Evolutionary conservation across 257 asterid genomes (phyloP), one percentile per base, ranked within the genome.

Genomic region (Verbascum thapsus): DNA sequence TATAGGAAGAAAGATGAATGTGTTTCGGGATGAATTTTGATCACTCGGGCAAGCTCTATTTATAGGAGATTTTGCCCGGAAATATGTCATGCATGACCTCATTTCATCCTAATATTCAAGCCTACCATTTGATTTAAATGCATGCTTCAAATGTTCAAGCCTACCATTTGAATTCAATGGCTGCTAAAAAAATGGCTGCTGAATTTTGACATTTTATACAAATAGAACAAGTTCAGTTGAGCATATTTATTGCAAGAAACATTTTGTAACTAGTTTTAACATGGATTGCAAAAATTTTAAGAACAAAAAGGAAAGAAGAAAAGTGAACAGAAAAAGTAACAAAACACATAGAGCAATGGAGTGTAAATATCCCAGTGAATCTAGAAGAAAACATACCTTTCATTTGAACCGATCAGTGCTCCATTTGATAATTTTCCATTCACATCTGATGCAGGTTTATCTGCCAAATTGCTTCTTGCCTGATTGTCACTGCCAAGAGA

Each of bases 401-500:
- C 84, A 67, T 63, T 71, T 67, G 76, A 71, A 70, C 58, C 19
- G 50, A 79, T 16, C 8, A 66, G 64, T 43, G 62, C 58, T 50
- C 76, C 85, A 32, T 83, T 94, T 17, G 69, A 58, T 13, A 71
- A 65, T 79, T 79, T 91, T 69, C 79, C 80, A 68, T 68, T 74
- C 69, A 57, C 76, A 67, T 75, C 90, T 26, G 69, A 53, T 22
- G 74, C 83, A 50, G 69, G 51, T 56, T 78, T 85, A 41, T 76
- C 89, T 22, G 73, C 59, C 63, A 69, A 63, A 60, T 61, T 83
- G 56, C 53, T 72, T 71, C 79, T 95, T 60, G 74, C 19, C 6
- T 12, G 80, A 64, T 68, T 77, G 53, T 75, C 94, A 55, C 47
- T 73, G 41, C 76, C 77, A 45, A 71, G 76, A 63, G 74, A 54